These are phyloP conservation scores for Orbilia oligospora DNA, from an alignment of 2,329 filamentous ascomycete genomes.

Conservation along the genomic window DNA sequence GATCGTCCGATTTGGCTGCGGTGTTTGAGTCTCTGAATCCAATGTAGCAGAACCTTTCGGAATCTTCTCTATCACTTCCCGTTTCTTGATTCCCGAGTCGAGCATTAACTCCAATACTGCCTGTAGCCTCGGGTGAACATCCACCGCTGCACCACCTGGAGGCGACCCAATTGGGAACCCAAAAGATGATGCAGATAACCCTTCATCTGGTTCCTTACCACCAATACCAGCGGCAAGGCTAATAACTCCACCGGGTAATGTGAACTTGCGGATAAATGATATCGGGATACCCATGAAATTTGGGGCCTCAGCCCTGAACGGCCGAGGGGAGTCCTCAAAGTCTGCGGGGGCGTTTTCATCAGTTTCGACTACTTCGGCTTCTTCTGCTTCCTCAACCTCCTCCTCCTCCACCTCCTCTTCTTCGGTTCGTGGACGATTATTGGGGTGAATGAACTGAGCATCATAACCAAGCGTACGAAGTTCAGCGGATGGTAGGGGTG, in stretches of 20 bases:
- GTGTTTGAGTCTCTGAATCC: slow-evolving; percentile 61
- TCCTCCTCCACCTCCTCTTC: slow-evolving; percentile 68
- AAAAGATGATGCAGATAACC: neutral
- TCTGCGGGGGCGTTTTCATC: slow-evolving; percentile 42
- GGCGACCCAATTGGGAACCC: neutral
- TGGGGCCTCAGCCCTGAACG: slow-evolving; percentile 51
- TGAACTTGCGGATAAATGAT: slow-evolving; percentile 32
- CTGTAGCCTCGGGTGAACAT: slow-evolving; percentile 41
- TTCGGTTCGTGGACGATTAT: slow-evolving; percentile 59
- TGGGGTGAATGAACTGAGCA: slow-evolving; percentile 62
- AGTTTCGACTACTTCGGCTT: slow-evolving; percentile 60
- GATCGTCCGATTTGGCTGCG: slow-evolving; percentile 68
- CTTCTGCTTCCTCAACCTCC: slow-evolving; percentile 68
- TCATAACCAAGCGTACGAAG: slow-evolving; percentile 66
- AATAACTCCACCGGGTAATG: neutral
- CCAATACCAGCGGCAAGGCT: slow-evolving; percentile 4
- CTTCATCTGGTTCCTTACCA: neutral
- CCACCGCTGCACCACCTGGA: neutral
- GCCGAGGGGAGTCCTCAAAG: slow-evolving; percentile 62
- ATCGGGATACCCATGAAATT: slow-evolving; percentile 53
- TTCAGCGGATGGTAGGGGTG: slow-evolving; percentile 66
- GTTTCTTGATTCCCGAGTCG: slow-evolving; percentile 66
- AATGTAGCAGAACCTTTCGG: slow-evolving; percentile 62
- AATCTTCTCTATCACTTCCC: slow-evolving; percentile 34
- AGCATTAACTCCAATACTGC: slow-evolving; percentile 72